A percentile compares a stretch with the other conserved stretches of the same genome.
Evolutionary conservation across 208 protist genomes (phyloP).

Genomic region (Wallacemonas sp.): DNA sequence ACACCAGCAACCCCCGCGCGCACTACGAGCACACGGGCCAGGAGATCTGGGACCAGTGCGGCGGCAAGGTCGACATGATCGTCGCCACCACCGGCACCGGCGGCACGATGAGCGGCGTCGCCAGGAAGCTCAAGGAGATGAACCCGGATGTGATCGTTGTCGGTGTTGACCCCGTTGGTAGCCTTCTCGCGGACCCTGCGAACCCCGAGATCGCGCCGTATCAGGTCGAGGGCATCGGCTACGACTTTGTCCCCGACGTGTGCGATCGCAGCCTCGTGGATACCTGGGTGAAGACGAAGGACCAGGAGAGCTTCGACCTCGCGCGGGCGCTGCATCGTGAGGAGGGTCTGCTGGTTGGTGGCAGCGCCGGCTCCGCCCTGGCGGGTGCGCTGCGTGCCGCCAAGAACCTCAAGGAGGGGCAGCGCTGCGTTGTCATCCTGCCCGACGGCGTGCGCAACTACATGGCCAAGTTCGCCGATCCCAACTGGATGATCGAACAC

Average conservation of each 20-base stretch:
- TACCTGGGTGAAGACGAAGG: conserved; percentile 93
- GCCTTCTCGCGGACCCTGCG: conserved; percentile 94
- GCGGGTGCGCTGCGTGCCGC: conserved; percentile 89
- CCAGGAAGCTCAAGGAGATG: conserved; percentile 67
- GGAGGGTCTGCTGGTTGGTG: conserved; percentile 96
- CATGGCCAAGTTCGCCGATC: conserved; percentile 96
- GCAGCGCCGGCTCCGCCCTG: conserved; percentile 93
- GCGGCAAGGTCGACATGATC: conserved; percentile 95
- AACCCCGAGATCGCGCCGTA: conserved; percentile 54
- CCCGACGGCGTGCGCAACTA: conserved; percentile 97
- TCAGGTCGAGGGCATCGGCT: conserved; percentile 98
- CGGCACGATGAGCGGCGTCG: conserved; percentile 96
- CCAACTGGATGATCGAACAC: conserved; percentile 97
- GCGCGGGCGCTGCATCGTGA: conserved; percentile 92
- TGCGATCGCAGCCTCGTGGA: conserved; percentile 92
- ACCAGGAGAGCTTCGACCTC: conserved; percentile 94
- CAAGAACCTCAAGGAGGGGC: conserved; percentile 85
- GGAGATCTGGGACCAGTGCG: conserved; percentile 95
- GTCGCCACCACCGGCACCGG: conserved; percentile 96
- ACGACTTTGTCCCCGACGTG: conserved; percentile 98
- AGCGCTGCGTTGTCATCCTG: conserved; percentile 95
- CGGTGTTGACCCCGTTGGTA: conserved; percentile 96
- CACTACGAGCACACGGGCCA: conserved; percentile 96
- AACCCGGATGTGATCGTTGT: conserved; percentile 88
- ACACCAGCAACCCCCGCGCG: conserved; percentile 93